Evolutionary conservation across 176 grass and related monocot species (phyloP).

Genomic region (Bolboschoenus planiculmis): DNA sequence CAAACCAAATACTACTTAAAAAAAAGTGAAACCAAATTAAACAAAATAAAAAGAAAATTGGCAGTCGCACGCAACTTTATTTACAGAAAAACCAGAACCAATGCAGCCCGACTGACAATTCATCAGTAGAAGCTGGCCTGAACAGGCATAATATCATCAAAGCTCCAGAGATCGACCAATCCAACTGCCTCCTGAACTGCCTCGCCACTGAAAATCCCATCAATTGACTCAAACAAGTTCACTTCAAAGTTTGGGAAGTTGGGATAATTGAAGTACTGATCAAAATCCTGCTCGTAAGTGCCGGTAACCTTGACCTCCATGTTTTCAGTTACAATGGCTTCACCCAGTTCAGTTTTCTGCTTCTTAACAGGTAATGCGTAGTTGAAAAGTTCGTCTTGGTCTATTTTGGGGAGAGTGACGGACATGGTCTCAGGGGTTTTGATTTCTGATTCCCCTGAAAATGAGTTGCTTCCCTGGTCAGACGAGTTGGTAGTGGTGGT

Average conservation of each 20-base stretch:
- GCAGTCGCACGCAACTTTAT: neutral
- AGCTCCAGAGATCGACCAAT: slow-evolving; percentile 37
- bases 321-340: slow-evolving; percentile 19
- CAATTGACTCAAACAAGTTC: slow-evolving; percentile 18
- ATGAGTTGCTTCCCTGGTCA: slow-evolving; percentile 27
- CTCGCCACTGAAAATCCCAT: slow-evolving; percentile 32
- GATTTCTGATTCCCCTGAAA: slow-evolving; percentile 25
- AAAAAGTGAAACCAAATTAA: neutral
- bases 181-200: slow-evolving; percentile 23
- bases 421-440: slow-evolving; percentile 30
- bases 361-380: slow-evolving; percentile 20
- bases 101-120: neutral
- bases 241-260: slow-evolving; percentile 24
- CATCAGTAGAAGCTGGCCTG: slow-evolving; percentile 26
- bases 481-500: slow-evolving; percentile 17
- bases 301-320: neutral
- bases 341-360: slow-evolving; percentile 16
- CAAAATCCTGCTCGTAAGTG: slow-evolving; percentile 27
- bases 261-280: slow-evolving; percentile 28
- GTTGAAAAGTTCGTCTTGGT: neutral
- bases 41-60: neutral
- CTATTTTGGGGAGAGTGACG: neutral
- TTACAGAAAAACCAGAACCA: slow-evolving; percentile 12
- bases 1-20: neutral
- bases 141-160: slow-evolving; percentile 38